Evolutionary conservation across 2,329 filamentous ascomycete species (phyloP), one percentile per base, ranked within the genome.

Genomic region (Botrytis deweyae): DNA sequence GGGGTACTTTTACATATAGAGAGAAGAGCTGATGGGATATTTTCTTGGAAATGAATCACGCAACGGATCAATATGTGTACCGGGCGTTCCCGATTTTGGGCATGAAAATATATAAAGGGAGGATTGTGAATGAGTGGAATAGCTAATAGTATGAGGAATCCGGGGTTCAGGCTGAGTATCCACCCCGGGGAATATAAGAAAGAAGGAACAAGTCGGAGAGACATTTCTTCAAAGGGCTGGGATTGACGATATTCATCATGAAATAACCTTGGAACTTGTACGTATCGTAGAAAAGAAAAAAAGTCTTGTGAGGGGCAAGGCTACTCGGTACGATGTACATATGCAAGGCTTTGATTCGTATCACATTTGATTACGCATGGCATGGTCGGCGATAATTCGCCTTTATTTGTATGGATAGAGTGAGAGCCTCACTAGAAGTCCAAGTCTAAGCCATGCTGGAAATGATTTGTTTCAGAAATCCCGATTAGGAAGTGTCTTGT

Each of bases 381-480:
- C 44, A 49, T 70, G 29, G 29, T 70, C 67, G 52, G 67, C 67
- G 67, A 62, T 70, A 62, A 70, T n/a, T 62, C 67, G 67, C n/a
- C 9, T n/a, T 61, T 18, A 20, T 36, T 46, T 25, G 29, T 20
- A 61, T 33, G 29, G 5, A 36, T n/a, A 18, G 46, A 69, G 5
- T 20, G 9, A 36, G 38, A 70, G 55, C 68, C 55, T 46, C 68
- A 46, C 68, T 70, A 18, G 40, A 70, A 62, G n/a, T 70, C 55
- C 22, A 62, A 52, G n/a, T 70, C 52, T 62, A 46, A 70, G 68
- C 52, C 40, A 61, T 62, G 55, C 38, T 70, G n/a, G 33, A 29
- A 44, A 29, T 29, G 10, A n/a, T 20, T 10, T 62, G 67, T 70
- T 70, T 46, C 67, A 62, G n/a, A 62, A 61, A 25, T 18, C 36